phyloP scores from a whole-genome alignment of 768 basidiomycete species.

The Antrodiella citrinella region DNA sequence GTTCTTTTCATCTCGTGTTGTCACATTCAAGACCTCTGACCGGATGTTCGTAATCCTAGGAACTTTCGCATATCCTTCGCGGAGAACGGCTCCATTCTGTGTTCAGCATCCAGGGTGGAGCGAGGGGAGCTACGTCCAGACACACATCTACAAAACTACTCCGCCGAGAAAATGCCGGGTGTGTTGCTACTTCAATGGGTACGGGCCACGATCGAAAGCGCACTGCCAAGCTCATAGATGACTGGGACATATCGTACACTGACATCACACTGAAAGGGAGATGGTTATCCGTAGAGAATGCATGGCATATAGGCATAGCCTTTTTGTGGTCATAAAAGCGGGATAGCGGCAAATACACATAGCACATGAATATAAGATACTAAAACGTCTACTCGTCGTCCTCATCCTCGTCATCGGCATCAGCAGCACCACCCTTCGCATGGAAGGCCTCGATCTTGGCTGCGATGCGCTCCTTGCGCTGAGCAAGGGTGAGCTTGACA shows the following conservation, averaged over 20 bases:
- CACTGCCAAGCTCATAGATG: conserved; percentile 17
- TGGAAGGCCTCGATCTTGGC: conserved; percentile 89
- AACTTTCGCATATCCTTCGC: conserved; percentile 56
- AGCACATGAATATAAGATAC: conserved; percentile 6
- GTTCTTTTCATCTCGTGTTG: too few species aligned
- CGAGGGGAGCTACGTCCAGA: conserved; percentile 33
- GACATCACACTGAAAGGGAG: too few species aligned
- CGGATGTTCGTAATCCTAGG: too few species aligned
- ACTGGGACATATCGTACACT: too few species aligned
- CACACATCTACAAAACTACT: conserved; percentile 33
- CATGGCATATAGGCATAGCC: conserved; percentile 11
- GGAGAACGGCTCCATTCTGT: conserved; percentile 42
- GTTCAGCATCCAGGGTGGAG: conserved; percentile 49
- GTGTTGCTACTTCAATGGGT: conserved; percentile 49
- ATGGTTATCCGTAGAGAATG: conserved; percentile 1
- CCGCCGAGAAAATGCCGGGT: conserved; percentile 19
- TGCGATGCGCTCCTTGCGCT: conserved; percentile 77
- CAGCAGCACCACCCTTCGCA: conserved; percentile 40
- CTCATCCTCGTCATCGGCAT: conserved; percentile 41
- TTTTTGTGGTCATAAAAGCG: conserved; percentile 13
- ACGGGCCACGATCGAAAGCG: conserved; percentile 35
- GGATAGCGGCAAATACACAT: conserved; percentile 15
- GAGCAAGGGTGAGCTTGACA: conserved; percentile 59
- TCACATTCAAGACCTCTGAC: too few species aligned
- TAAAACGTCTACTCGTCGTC: conserved; percentile 51